Evolutionary conservation across 306 rosid genomes (phyloP), one percentile per base, ranked within the genome.

Genomic region (Cotoneaster glaucophyllus): DNA sequence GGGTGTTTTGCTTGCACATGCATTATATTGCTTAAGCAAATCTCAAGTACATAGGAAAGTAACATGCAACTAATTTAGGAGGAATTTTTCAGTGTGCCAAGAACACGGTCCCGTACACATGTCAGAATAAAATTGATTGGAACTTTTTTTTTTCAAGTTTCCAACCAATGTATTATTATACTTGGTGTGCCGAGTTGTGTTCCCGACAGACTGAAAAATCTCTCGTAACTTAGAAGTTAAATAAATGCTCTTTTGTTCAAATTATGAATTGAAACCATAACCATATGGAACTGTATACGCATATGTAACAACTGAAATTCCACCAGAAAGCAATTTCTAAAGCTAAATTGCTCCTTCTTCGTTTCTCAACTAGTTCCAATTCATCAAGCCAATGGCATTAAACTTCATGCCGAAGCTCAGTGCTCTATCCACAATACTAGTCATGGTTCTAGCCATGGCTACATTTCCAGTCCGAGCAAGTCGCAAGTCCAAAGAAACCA

Each of bases 401-500:
- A 25, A 24, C 58, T 39, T 26, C 73, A 4, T 6, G 14, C 32
- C 58, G 1, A 24, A 32, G 34, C 25, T 21, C 58, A 53, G n/a
- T 48, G 10, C 28, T 74, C 1, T 9, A 9, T 39, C 43, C 43
- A 8, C 8, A 8, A 8, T 39, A 39, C 11, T 39, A 39, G 43
- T 39, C 3, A 39, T 71, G 14, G 71, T 68, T 25, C 24, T 62
- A 34, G 71, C 81, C 44, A 28, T 24, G 44, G 31, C 74, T 48
- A 12, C 64, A 29, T 12, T 53, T n/a, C n/a, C 26, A 19, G 64
- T 26, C 22, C 8, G 8, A 31, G 75, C 75, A 8, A 11, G 11
- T 45, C 9, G 17, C 34, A 6, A 34, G 41, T 2, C 78, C 18
- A 72, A 63, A 50, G 79, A 82, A 82, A 77, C 81, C 66, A 24